These are phyloP conservation scores for Yamadazyma aaseri DNA, from an alignment of 1,139 yeast species.

Conservation along the genomic window DNA sequence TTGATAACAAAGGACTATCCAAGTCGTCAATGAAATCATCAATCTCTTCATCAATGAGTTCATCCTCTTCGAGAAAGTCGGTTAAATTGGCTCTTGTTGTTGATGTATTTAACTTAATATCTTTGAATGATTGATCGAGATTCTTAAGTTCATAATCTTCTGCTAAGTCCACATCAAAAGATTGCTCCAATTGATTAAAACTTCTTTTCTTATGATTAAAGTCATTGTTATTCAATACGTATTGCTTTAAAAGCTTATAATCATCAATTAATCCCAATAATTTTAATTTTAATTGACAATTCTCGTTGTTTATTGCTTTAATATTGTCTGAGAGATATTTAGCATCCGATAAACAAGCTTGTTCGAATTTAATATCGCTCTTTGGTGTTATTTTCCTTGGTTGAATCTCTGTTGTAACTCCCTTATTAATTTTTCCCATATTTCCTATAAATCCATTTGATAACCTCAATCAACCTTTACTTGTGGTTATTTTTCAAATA, in stretches of 20 bases:
- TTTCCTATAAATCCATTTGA: no score
- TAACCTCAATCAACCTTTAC: no score
- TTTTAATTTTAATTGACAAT: conserved; percentile 34
- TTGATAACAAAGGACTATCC: conserved; percentile 32
- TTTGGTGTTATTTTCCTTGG: no score
- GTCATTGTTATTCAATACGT: conserved; percentile 20
- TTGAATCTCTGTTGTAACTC: no score
- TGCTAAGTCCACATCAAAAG: not conserved
- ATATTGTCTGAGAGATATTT: conserved; percentile 20
- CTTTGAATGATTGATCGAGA: not conserved
- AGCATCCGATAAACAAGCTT: conserved; percentile 1
- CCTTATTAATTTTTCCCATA: no score
- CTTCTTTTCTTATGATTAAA: conserved; percentile 26
- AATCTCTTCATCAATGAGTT: conserved; percentile 16
- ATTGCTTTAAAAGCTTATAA: conserved; percentile 37
- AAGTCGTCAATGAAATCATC: conserved; percentile 21
- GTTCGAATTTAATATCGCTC: conserved; percentile 1
- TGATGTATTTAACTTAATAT: not conserved
- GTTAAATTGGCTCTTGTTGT: not conserved
- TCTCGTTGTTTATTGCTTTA: conserved; percentile 33
- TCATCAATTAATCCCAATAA: conserved; percentile 42
- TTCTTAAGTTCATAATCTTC: not conserved
- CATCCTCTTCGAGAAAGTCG: conserved; percentile 5
- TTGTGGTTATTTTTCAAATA: conserved; percentile 1
- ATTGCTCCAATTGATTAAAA: conserved; percentile 23